Evolutionary conservation across 2,329 filamentous ascomycete genomes (phyloP), one percentile per base, ranked within the genome.

Genomic region (Pleurostoma richardsiae): DNA sequence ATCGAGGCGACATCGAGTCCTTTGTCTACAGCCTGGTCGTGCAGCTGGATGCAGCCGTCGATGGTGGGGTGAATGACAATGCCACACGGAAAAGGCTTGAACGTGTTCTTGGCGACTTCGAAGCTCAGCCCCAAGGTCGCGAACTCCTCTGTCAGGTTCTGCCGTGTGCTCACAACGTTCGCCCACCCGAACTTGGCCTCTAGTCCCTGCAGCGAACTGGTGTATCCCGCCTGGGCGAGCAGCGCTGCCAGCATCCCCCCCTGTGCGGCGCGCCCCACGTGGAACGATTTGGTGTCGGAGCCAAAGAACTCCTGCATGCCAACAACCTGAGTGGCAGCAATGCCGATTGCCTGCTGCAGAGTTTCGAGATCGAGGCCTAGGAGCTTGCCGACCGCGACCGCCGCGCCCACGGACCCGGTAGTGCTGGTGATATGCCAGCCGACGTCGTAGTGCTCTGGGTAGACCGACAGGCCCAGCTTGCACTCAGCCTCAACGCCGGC

Each of bases 11-110:
- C 39, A 10, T 56, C 43, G 4, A 66, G 53, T 0, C 60, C 63
- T 38, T 63, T 52, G 8, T 52, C 43, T 10, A 56, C 42, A 39
- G 70, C 56, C 43, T 75, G 51, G 27, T 61, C 54, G 52, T 72
- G 67, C 10, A 79, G 53, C 52, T 74, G 71, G 10, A 72, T 69
- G 49, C 70, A 73, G 3, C 61, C 74, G 55, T 80, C 76, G 47
- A 80, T 80, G 4, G 71, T 65, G 1, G 76, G 75, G 56, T 80
- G 77, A 51, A 78, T 74, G 1, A 80, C 74, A 49, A 80, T 79
- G 1, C 76, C 77, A 56, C 76, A 80, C 0, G 77, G 76, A 49
- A 74, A 80, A 0, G 76, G 77, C 55, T 80, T 80, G 61, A 79
- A 80, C 2, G 72, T 69, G 50, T 80, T 80, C 51, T 68, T 68